Conservation (phyloP, 2,329 filamentous ascomycete genomes). For the Rhynchosporium secalis region DNA sequence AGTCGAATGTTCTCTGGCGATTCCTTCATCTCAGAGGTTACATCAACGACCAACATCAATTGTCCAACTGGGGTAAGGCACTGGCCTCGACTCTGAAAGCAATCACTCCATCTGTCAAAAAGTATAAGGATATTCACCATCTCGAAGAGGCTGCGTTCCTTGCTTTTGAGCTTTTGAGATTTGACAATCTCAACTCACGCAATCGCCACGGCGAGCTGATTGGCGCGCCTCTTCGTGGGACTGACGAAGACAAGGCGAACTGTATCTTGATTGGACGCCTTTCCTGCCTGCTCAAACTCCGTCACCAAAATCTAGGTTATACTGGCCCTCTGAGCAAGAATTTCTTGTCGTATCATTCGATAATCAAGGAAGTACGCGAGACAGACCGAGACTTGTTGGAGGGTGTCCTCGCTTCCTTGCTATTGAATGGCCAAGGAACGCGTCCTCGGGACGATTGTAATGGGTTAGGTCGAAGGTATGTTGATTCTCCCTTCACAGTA, state of each 20-base stretch:
- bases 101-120: conserved; percentile 54
- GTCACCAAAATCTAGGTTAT: conserved; percentile 84
- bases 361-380: conserved; percentile 77
- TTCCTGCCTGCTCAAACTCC: conserved; percentile 77
- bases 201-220: conserved; percentile 56
- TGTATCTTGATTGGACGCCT: conserved; percentile 84
- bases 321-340: conserved; percentile 92
- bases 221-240: conserved; percentile 55
- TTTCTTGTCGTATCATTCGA: conserved; percentile 80
- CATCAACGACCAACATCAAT: conserved; percentile 71
- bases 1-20: conserved; percentile 77
- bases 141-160: conserved; percentile 79
- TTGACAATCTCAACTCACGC: conserved; percentile 74
- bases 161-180: conserved; percentile 80
- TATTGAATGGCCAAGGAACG: conserved; percentile 77
- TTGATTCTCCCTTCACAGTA: conserved; percentile 16
- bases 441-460: conserved; percentile 61
- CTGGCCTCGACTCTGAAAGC: conserved; percentile 68
- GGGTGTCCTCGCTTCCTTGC: conserved; percentile 75
- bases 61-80: conserved; percentile 83
- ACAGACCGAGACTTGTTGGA: conserved; percentile 82
- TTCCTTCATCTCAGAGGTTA: conserved; percentile 90
- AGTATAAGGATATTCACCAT: conserved; percentile 44
- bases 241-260: conserved; percentile 73
- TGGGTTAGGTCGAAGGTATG: conserved; percentile 72